Percentiles rank a stretch among this genome's conserved stretches.
These are phyloP conservation scores for Cynanchum wilfordii DNA, from an alignment of 257 asterid species.

Conservation along the genomic window DNA sequence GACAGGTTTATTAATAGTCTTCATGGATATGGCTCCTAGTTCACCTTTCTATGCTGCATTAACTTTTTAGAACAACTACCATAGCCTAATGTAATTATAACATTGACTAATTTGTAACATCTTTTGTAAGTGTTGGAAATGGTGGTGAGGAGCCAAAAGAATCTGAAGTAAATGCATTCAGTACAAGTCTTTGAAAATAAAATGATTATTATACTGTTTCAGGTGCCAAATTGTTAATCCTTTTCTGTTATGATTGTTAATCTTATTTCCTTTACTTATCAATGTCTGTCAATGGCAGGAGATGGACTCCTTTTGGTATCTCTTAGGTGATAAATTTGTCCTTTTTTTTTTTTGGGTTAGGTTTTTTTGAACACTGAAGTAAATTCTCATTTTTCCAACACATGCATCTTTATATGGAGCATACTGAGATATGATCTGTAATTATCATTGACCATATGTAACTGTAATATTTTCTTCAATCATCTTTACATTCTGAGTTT, in stretches of 20 bases:
- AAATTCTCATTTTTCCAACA: not conserved
- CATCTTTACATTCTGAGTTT: not conserved
- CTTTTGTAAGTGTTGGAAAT: not conserved
- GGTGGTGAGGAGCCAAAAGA: not conserved
- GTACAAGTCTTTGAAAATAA: not conserved
- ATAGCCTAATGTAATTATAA: not conserved
- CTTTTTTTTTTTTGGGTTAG: not conserved
- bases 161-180: not conserved
- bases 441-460: not conserved
- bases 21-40: not conserved
- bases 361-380: too few species aligned
- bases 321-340: not conserved
- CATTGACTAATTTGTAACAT: not conserved
- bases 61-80: not conserved
- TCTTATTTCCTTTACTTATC: not conserved
- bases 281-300: not conserved
- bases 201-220: not conserved
- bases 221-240: not conserved
- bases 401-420: not conserved
- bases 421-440: not conserved
- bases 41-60: not conserved
- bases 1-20: not conserved
- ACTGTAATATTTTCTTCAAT: not conserved
- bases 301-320: not conserved
- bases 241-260: not conserved